phyloP scores from a whole-genome alignment of 371 early-diverging fungal species.

The Blakeslea trispora region DNA sequence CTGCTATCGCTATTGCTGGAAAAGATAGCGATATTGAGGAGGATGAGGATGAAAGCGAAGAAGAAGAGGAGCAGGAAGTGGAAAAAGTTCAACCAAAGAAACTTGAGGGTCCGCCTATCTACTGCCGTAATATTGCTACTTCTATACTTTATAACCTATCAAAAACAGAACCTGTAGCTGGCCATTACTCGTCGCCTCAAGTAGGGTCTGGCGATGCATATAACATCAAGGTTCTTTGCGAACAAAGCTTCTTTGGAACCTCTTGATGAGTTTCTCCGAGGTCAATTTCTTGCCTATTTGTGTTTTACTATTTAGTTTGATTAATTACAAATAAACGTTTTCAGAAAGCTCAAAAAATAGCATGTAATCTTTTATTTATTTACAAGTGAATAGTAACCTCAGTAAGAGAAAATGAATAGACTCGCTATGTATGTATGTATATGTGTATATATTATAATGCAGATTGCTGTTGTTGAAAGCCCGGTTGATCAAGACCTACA shows the following conservation, averaged over 20 bases:
- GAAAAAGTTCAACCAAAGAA: too few relatives aligned
- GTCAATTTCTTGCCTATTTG: not conserved
- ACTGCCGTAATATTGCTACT: not conserved
- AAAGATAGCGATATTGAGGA: not conserved
- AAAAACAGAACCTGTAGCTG: not conserved
- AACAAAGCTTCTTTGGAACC: constrained; percentile 16
- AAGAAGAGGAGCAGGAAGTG: too few relatives aligned
- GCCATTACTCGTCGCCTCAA: constrained; percentile 4
- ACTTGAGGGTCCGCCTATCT: constrained; percentile 1
- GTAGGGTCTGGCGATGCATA: constrained; percentile 6
- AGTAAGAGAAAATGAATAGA: not conserved
- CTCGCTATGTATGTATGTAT: not conserved
- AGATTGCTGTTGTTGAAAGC: not conserved
- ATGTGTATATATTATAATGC: not conserved
- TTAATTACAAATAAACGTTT: not conserved
- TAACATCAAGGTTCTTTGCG: constrained; percentile 10
- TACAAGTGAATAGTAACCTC: not conserved
- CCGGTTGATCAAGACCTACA: constrained; percentile 2
- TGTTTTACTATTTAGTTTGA: constrained; percentile 1
- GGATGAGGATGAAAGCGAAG: not conserved
- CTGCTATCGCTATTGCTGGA: not conserved
- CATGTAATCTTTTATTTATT: not conserved
- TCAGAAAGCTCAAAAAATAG: not conserved
- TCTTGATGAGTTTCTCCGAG: not conserved
- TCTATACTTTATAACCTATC: not conserved